phyloP scores from a whole-genome alignment of 129 eudicot genomes.

The Flaveria linearis region DNA sequence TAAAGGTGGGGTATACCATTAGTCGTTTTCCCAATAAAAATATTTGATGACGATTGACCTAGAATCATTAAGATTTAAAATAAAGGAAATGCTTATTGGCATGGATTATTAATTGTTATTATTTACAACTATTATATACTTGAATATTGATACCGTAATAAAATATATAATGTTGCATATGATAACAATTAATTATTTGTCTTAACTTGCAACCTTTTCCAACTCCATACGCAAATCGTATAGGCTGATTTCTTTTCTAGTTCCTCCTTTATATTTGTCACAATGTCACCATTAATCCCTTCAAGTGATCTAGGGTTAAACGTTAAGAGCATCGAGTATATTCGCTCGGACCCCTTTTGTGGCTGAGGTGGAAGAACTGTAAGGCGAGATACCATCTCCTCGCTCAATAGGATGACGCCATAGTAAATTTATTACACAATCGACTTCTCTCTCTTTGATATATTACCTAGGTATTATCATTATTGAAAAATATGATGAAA shows the following conservation, averaged over 20 bases:
- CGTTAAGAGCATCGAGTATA: no score
- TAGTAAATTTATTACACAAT: no score
- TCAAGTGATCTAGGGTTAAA: constrained; percentile 2
- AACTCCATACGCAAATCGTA: not conserved
- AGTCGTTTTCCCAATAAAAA: not conserved
- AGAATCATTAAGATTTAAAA: constrained; percentile 31
- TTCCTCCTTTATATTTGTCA: not conserved
- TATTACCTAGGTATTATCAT: no score
- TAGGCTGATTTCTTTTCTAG: not conserved
- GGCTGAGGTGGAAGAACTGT: no score
- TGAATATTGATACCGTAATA: not conserved
- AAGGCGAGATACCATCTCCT: no score
- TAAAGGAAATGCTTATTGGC: constrained; percentile 11
- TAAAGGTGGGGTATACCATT: not conserved
- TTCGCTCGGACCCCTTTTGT: no score
- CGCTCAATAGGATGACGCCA: no score
- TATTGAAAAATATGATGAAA: no score
- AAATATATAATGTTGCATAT: constrained; percentile 17
- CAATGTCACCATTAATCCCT: not conserved
- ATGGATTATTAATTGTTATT: not conserved
- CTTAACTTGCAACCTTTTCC: constrained; percentile 12
- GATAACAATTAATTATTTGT: constrained; percentile 23
- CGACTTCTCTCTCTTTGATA: no score
- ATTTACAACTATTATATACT: constrained; percentile 14
- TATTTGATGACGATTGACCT: constrained; percentile 27